phyloP scores from a whole-genome alignment of 2,329 filamentous ascomycete species.

The Polychaeton citri region DNA sequence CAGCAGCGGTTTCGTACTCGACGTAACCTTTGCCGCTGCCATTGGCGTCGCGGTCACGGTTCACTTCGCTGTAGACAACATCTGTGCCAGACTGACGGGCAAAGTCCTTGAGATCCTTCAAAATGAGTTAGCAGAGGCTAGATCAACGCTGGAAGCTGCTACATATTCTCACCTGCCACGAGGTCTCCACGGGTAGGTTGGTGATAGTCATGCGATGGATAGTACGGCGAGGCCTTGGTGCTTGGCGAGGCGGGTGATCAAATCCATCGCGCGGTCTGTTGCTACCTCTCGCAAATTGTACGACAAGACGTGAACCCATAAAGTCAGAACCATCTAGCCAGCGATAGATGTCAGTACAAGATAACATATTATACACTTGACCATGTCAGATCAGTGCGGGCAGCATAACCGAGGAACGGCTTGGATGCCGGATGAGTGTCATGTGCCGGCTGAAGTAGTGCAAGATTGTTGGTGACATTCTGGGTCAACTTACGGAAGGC shows the following conservation, averaged over 20 bases:
- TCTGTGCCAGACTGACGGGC: slow-evolving; percentile 92
- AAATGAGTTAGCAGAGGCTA: slow-evolving; percentile 14
- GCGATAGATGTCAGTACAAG: slow-evolving; percentile 18
- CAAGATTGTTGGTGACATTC: no score
- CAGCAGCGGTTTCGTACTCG: slow-evolving; percentile 87
- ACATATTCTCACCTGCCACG: slow-evolving; percentile 99
- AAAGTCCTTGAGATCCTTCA: slow-evolving; percentile 99
- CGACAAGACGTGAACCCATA: slow-evolving; percentile 93
- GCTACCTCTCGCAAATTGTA: slow-evolving; percentile 92
- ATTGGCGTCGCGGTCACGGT: slow-evolving; percentile 69
- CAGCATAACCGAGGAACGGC: slow-evolving; percentile 1
- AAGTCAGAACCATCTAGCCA: slow-evolving; percentile 83
- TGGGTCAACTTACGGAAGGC: slow-evolving; percentile 43
- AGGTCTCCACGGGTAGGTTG: slow-evolving; percentile 94
- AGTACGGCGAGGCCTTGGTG: slow-evolving; percentile 79
- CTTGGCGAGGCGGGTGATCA: slow-evolving; percentile 49
- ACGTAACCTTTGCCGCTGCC: slow-evolving; percentile 63
- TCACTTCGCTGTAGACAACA: slow-evolving; percentile 95
- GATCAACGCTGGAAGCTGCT: no score
- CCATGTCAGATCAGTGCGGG: no score
- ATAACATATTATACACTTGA: slow-evolving; percentile 12
- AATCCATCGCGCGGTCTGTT: slow-evolving; percentile 48
- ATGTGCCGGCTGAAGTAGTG: no score
- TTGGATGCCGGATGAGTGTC: no score
- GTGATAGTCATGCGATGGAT: slow-evolving; percentile 94